phyloP scores from a whole-genome alignment of 2,329 filamentous ascomycete species.

The Apiospora arundinis region DNA sequence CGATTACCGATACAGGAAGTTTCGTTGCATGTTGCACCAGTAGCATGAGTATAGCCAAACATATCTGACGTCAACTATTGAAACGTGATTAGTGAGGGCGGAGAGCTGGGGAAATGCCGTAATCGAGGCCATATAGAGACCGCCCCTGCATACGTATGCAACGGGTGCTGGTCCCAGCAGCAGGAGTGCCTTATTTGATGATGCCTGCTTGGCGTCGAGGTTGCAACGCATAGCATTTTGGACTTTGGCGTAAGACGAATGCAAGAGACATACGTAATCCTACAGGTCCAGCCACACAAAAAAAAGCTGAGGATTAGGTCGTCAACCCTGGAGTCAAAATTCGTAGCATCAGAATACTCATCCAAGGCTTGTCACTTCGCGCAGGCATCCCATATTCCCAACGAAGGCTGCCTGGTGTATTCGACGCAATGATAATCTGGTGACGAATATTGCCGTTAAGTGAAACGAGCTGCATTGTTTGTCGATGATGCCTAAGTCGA shows the following conservation, averaged over 20 bases:
- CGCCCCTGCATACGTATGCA: conserved; percentile 24
- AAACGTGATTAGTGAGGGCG: not conserved
- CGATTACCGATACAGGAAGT: not conserved
- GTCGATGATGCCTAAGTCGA: conserved; percentile 1
- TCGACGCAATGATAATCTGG: not conserved
- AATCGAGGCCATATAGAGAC: conserved; percentile 32
- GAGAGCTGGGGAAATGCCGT: conserved; percentile 26
- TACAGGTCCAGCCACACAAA: conserved; percentile 29
- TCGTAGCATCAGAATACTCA: conserved; percentile 4
- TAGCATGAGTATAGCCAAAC: not conserved
- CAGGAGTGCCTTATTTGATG: conserved; percentile 27
- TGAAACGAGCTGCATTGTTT: not conserved
- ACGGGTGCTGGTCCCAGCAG: not conserved
- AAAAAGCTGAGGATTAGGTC: conserved; percentile 18
- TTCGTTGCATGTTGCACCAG: not conserved
- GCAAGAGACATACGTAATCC: conserved; percentile 28
- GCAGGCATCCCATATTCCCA: conserved; percentile 3
- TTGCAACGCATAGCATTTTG: conserved; percentile 15
- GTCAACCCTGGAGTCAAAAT: conserved; percentile 23
- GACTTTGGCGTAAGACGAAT: not conserved
- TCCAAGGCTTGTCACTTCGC: conserved; percentile 7
- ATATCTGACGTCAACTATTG: conserved; percentile 15
- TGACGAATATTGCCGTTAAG: not conserved
- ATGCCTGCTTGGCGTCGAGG: conserved; percentile 38
- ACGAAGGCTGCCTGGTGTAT: not conserved